Evolutionary conservation across 2,329 filamentous ascomycete species (phyloP).

Genomic region (Apiospora saccharicola): DNA sequence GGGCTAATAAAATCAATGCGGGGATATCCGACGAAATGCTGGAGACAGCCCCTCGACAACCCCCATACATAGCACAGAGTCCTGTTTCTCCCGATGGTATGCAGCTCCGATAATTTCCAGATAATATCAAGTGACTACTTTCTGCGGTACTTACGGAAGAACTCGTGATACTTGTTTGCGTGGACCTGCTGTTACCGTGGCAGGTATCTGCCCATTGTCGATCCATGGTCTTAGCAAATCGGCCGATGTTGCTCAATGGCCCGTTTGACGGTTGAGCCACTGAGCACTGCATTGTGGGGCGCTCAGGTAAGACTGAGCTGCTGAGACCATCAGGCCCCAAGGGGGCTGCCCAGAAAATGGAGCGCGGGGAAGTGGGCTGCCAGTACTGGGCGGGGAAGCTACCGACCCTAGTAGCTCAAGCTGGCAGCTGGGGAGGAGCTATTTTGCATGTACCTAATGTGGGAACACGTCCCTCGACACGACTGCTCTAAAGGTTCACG

Average conservation of each 20-base stretch:
- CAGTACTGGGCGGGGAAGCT: slow-evolving; percentile 12
- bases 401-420: slow-evolving; percentile 10
- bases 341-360: slow-evolving; percentile 17
- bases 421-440: background rate
- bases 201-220: slow-evolving; percentile 19
- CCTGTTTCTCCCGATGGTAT: slow-evolving; percentile 14
- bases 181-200: background rate
- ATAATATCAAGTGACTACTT: slow-evolving; percentile 19
- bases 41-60: background rate
- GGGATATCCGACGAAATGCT: slow-evolving; percentile 13
- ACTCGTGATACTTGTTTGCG: background rate
- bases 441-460: slow-evolving; percentile 8
- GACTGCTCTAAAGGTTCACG: background rate
- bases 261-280: slow-evolving; percentile 18
- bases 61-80: background rate
- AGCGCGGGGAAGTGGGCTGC: slow-evolving; percentile 18
- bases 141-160: slow-evolving; percentile 11
- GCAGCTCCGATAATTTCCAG: slow-evolving; percentile 14
- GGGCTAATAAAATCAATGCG: background rate
- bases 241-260: slow-evolving; percentile 15
- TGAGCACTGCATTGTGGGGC: background rate
- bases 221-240: slow-evolving; percentile 5
- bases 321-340: background rate
- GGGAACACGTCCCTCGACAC: background rate
- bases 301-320: slow-evolving; percentile 14